A percentile compares a stretch with the other conserved stretches of the same genome.
Conservation (phyloP, 306 rosid genomes). For the Leucaena leucocephala region DNA sequence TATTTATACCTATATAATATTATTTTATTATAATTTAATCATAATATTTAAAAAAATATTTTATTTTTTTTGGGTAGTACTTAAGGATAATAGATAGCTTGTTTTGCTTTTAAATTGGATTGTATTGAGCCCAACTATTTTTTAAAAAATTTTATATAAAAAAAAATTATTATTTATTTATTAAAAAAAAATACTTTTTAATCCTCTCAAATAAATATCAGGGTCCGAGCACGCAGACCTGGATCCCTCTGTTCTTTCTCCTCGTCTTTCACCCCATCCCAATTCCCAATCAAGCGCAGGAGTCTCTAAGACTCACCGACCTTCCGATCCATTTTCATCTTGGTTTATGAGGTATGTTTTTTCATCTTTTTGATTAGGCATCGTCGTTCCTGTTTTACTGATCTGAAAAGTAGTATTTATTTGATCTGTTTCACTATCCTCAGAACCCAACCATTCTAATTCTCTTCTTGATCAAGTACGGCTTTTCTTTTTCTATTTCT, state of each 20-base stretch:
- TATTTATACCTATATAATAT: too few relatives aligned
- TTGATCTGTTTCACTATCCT: conserved; percentile 6
- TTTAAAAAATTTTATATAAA: too few relatives aligned
- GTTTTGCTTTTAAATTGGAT: too few relatives aligned
- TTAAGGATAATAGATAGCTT: too few relatives aligned
- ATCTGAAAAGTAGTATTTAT: neutral
- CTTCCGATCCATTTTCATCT: conserved; percentile 49
- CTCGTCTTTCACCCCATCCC: neutral
- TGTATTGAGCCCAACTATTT: too few relatives aligned
- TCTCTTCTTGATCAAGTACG: neutral
- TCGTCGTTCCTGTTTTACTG: neutral
- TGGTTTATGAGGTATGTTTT: conserved; percentile 73
- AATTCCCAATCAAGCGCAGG: neutral
- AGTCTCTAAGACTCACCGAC: neutral
- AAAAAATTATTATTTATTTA: too few relatives aligned
- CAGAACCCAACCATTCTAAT: neutral
- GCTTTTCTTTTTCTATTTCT: neutral
- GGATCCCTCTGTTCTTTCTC: neutral
- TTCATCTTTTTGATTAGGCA: neutral
- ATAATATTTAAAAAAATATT: too few relatives aligned
- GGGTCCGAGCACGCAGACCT: neutral
- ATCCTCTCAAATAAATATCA: neutral
- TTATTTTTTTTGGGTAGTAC: too few relatives aligned
- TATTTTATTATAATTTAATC: too few relatives aligned
- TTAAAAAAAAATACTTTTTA: neutral